Evolutionary conservation across 768 basidiomycete genomes (phyloP).

Genomic region (Pisolithus albus): DNA sequence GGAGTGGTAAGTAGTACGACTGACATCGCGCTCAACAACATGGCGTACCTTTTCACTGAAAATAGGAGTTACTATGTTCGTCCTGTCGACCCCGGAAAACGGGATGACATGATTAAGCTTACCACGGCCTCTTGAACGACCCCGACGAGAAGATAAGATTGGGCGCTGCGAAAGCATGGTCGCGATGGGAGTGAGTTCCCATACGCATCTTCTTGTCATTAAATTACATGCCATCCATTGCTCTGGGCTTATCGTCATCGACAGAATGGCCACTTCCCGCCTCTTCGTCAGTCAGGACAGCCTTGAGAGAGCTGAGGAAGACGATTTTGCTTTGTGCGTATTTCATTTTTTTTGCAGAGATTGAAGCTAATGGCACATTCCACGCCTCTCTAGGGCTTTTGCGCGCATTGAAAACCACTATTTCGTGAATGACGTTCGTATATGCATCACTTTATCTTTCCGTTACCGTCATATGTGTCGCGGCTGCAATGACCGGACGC

Average conservation of each 20-base stretch:
- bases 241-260: background rate
- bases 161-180: slow-evolving; percentile 77
- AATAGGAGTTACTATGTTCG: slow-evolving; percentile 76
- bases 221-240: background rate
- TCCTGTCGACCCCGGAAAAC: slow-evolving; percentile 74
- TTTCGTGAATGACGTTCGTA: slow-evolving; percentile 68
- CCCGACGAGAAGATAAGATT: slow-evolving; percentile 58
- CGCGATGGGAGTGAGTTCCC: slow-evolving; percentile 77
- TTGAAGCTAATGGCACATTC: slow-evolving; percentile 3
- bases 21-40: background rate
- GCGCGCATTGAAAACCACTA: slow-evolving; percentile 89
- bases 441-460: background rate
- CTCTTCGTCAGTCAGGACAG: slow-evolving; percentile 63
- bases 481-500: too few relatives aligned
- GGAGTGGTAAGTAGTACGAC: slow-evolving; percentile 54
- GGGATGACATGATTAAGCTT: slow-evolving; percentile 78
- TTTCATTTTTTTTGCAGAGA: background rate
- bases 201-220: background rate
- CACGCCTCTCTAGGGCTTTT: slow-evolving; percentile 54
- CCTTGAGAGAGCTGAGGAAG: slow-evolving; percentile 61
- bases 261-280: slow-evolving; percentile 78
- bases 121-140: slow-evolving; percentile 73
- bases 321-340: slow-evolving; percentile 68
- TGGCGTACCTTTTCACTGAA: background rate
- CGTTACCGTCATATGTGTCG: background rate